phyloP scores from a whole-genome alignment of 495 filamentous ascomycete species.

The Amorphotheca resinae region DNA sequence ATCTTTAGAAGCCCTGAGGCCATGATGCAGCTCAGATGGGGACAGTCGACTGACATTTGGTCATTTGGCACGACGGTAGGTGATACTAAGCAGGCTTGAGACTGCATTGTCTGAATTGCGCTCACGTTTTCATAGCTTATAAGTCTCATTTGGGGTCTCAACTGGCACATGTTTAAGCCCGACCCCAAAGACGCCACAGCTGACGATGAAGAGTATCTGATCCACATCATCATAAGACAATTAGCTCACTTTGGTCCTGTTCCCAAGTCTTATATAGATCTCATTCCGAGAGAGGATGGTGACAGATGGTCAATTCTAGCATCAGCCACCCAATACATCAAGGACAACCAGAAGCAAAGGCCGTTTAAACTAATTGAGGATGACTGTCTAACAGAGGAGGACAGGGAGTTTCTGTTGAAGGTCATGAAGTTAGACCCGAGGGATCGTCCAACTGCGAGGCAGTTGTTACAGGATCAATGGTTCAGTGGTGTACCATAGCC shows the following conservation, averaged over 20 bases:
- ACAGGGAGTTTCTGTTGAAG: constrained; percentile 22
- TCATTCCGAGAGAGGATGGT: constrained; percentile 14
- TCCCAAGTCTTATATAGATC: constrained; percentile 8
- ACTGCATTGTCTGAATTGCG: constrained; percentile 23
- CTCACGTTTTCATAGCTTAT: constrained; percentile 26
- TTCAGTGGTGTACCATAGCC: constrained; percentile 10
- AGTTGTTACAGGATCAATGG: constrained; percentile 18
- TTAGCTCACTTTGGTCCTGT: constrained; percentile 12
- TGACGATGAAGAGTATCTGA: constrained; percentile 12
- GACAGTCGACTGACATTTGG: constrained; percentile 9
- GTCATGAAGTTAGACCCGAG: constrained; percentile 26
- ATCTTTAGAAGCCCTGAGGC: constrained; percentile 32
- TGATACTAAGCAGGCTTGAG: constrained; percentile 9
- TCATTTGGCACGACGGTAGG: constrained; percentile 10
- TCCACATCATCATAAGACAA: constrained; percentile 11
- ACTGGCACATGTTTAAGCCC: constrained; percentile 16
- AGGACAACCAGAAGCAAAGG: constrained; percentile 8
- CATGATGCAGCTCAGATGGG: constrained; percentile 23
- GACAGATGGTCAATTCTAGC: constrained; percentile 11
- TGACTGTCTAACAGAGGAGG: constrained; percentile 15
- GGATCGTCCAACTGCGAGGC: constrained; percentile 23
- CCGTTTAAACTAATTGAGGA: constrained; percentile 9
- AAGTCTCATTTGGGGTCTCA: constrained; percentile 15
- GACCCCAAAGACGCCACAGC: constrained; percentile 8
- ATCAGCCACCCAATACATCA: constrained; percentile 13